Evolutionary conservation across 1,284 basidiomycete species (phyloP).

Genomic region (Ceratobasidium sp.): DNA sequence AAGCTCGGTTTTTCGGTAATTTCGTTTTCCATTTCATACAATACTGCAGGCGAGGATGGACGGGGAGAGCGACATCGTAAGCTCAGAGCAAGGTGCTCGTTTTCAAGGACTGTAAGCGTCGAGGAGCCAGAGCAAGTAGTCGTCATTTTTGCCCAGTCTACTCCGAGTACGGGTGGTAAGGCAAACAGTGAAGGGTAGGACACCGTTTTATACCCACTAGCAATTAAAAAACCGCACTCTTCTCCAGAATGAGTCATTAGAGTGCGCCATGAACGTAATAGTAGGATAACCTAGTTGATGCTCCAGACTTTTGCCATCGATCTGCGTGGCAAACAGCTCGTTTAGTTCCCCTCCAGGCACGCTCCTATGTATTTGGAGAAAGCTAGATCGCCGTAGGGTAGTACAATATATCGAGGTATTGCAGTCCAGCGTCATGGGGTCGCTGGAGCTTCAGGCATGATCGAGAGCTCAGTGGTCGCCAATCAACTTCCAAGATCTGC

Average conservation of each 20-base stretch:
- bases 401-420: neutral
- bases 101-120: neutral
- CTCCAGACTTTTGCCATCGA: neutral
- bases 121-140: neutral
- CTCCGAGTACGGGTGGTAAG: neutral
- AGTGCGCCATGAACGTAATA: constrained; percentile 4
- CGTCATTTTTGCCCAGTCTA: neutral
- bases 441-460: neutral
- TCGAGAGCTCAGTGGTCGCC: too few species aligned
- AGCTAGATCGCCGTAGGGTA: neutral
- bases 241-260: neutral
- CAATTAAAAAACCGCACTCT: neutral
- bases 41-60: neutral
- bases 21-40: neutral
- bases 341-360: too few species aligned
- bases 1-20: constrained; percentile 10
- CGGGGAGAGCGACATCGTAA: constrained; percentile 12
- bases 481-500: too few species aligned
- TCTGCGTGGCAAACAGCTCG: neutral
- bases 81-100: neutral
- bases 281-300: neutral
- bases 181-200: too few species aligned
- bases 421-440: neutral
- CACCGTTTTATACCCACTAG: neutral
- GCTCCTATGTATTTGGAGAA: neutral